These are phyloP conservation scores for Magnaporthales sp. DNA, from an alignment of 2,329 filamentous ascomycete genomes.

Conservation along the genomic window DNA sequence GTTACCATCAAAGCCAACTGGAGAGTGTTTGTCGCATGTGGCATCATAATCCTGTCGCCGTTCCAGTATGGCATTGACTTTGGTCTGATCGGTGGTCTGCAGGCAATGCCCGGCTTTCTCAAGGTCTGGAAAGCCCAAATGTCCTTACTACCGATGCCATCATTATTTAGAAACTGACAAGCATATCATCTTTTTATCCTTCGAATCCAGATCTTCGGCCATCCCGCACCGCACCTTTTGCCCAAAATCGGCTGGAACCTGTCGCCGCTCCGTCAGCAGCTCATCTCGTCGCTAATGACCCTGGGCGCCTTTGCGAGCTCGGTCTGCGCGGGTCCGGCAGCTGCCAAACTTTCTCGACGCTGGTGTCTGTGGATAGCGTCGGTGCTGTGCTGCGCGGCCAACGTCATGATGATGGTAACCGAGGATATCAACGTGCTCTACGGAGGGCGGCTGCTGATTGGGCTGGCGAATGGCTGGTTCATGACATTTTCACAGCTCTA, in stretches of 20 bases:
- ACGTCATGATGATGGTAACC: slow-evolving; percentile 45
- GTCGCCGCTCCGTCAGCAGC: slow-evolving; percentile 24
- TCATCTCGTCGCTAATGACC: slow-evolving; percentile 25
- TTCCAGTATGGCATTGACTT: slow-evolving; percentile 27
- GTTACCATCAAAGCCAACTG: slow-evolving; percentile 6
- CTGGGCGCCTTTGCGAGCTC: slow-evolving; percentile 23
- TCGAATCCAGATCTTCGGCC: slow-evolving; percentile 16
- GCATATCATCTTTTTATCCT: background rate
- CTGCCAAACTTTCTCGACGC: slow-evolving; percentile 22
- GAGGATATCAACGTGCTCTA: slow-evolving; percentile 39
- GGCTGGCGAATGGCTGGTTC: slow-evolving; percentile 42
- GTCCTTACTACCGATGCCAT: too few relatives aligned
- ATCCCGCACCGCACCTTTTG: slow-evolving; percentile 15
- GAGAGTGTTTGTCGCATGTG: slow-evolving; percentile 11
- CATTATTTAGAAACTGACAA: background rate
- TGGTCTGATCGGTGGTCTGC: slow-evolving; percentile 23
- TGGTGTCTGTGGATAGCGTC: slow-evolving; percentile 31
- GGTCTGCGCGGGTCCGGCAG: slow-evolving; percentile 23
- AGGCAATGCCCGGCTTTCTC: slow-evolving; percentile 26
- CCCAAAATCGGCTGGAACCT: slow-evolving; percentile 19
- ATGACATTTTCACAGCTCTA: slow-evolving; percentile 31
- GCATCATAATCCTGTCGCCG: slow-evolving; percentile 20
- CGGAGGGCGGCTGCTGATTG: slow-evolving; percentile 39
- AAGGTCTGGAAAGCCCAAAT: slow-evolving; percentile 9
- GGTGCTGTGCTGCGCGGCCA: slow-evolving; percentile 34